phyloP scores from a whole-genome alignment of 306 rosid genomes.

The Citrullus colocynthis region DNA sequence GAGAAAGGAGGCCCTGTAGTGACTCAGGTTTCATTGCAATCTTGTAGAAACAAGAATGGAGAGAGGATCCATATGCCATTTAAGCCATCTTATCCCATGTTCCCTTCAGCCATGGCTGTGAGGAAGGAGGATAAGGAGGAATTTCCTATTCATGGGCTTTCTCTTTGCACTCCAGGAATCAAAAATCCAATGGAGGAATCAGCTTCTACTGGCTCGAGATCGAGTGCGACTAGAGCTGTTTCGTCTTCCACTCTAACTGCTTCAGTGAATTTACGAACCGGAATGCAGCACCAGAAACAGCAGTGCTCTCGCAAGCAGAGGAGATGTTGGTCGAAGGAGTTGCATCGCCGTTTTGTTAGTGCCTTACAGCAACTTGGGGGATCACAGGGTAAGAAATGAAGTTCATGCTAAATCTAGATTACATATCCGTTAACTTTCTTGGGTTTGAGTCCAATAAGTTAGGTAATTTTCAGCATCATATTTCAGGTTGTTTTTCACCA shows the following conservation, averaged over 20 bases:
- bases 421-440: neutral
- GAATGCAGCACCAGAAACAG: constrained; percentile 30
- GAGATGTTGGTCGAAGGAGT: constrained; percentile 93
- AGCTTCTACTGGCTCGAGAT: constrained; percentile 49
- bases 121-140: constrained; percentile 66
- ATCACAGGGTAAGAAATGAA: constrained; percentile 57
- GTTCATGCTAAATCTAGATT: neutral
- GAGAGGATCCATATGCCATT: constrained; percentile 49
- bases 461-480: neutral
- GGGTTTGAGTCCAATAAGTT: neutral
- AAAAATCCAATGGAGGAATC: constrained; percentile 54
- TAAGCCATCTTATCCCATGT: constrained; percentile 37
- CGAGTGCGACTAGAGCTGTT: constrained; percentile 36
- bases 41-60: constrained; percentile 33
- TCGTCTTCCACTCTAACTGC: constrained; percentile 39
- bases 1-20: constrained; percentile 30
- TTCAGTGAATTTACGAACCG: constrained; percentile 25
- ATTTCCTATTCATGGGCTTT: constrained; percentile 38
- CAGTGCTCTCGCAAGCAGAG: constrained; percentile 69
- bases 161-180: constrained; percentile 49
- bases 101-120: constrained; percentile 19
- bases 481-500: neutral
- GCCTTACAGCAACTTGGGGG: constrained; percentile 96
- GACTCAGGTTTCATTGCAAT: constrained; percentile 36
- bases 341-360: constrained; percentile 74